Conservation (phyloP, 164 flowering plant species). For the Akebia trifoliata region DNA sequence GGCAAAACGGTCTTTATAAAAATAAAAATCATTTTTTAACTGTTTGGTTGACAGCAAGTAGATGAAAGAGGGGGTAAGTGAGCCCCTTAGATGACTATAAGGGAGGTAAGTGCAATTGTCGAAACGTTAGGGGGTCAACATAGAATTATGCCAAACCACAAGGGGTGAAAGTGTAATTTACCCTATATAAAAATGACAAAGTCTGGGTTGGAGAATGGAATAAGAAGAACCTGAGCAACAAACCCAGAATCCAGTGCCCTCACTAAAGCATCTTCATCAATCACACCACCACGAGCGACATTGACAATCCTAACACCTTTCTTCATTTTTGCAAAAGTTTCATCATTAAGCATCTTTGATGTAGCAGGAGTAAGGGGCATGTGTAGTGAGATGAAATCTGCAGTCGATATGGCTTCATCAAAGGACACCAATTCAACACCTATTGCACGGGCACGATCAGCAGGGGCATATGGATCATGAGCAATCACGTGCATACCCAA, state of each 20-base stretch:
- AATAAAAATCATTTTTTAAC: too few relatives aligned
- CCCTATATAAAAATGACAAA: too few relatives aligned
- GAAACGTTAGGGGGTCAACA: too few relatives aligned
- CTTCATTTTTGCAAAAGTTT: slow-evolving; percentile 77
- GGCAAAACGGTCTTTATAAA: too few relatives aligned
- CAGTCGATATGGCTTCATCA: slow-evolving; percentile 64
- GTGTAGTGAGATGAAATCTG: slow-evolving; percentile 83
- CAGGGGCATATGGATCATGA: slow-evolving; percentile 90
- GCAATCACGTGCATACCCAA: slow-evolving; percentile 86
- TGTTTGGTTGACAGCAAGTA: too few relatives aligned
- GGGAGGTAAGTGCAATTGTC: too few relatives aligned
- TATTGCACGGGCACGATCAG: slow-evolving; percentile 83
- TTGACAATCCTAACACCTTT: slow-evolving; percentile 74
- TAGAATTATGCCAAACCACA: too few relatives aligned
- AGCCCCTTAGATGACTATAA: too few relatives aligned
- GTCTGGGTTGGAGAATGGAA: background rate
- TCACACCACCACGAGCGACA: slow-evolving; percentile 93
- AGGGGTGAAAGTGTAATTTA: too few relatives aligned
- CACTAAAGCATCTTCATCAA: slow-evolving; percentile 80
- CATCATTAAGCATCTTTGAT: slow-evolving; percentile 73
- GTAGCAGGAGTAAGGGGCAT: slow-evolving; percentile 87
- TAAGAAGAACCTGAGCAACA: slow-evolving; percentile 64
- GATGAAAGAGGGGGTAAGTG: too few relatives aligned
- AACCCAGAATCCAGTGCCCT: slow-evolving; percentile 73
- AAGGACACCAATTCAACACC: slow-evolving; percentile 78